phyloP scores from a whole-genome alignment of 139 green algal genomes.

The Tetradesmus lagerheimii region DNA sequence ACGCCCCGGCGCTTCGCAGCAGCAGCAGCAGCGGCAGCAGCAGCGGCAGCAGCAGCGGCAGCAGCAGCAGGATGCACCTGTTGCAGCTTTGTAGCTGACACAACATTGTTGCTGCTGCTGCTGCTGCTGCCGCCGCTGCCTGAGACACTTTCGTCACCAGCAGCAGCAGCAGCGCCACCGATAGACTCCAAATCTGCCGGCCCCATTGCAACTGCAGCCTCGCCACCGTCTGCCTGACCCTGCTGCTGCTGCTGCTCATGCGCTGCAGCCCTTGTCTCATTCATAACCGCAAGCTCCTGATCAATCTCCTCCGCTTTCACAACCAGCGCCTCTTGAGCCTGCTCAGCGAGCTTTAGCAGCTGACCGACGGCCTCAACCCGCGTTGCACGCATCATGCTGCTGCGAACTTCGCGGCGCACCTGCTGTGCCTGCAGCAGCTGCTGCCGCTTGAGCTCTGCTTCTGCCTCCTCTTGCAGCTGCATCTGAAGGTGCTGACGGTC shows the following conservation, averaged over 20 bases:
- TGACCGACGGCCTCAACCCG: not conserved
- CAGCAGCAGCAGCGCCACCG: too few relatives aligned
- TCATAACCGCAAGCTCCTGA: not conserved
- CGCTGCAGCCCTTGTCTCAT: not conserved
- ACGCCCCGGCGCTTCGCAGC: not conserved
- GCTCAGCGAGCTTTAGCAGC: not conserved
- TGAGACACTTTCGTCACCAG: not conserved
- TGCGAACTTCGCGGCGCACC: not conserved
- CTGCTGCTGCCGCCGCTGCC: constrained; percentile 14
- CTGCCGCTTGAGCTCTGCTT: constrained; percentile 24
- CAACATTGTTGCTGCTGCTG: constrained; percentile 13
- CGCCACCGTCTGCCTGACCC: not conserved
- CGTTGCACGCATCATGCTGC: not conserved
- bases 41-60: not conserved
- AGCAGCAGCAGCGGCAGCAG: not conserved
- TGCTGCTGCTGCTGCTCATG: not conserved
- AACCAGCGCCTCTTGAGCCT: not conserved
- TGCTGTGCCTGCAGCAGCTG: constrained; percentile 29
- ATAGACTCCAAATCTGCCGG: not conserved
- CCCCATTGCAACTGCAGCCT: not conserved
- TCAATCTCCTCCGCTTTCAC: constrained; percentile 3
- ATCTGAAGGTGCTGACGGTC: not conserved
- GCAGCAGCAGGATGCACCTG: not conserved
- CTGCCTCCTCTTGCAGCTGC: not conserved
- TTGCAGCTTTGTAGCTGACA: constrained; percentile 15